Percentiles rank a stretch among this genome's conserved stretches.
These are phyloP conservation scores for Musa acuminata DNA, from an alignment of 176 grass and related monocot genomes.

Conservation along the genomic window DNA sequence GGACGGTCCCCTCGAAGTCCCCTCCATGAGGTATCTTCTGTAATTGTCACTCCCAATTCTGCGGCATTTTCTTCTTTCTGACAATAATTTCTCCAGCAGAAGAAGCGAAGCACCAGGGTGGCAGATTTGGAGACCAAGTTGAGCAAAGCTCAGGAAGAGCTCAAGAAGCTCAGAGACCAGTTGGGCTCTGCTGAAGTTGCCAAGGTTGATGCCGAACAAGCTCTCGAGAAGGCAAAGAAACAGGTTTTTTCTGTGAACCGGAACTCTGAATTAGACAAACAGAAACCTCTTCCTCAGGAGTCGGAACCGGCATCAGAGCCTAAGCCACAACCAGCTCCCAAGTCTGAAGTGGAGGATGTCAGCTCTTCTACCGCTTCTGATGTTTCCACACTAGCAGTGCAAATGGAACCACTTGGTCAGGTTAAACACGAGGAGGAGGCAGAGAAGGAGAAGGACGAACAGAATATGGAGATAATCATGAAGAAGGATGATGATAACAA, in stretches of 20 bases:
- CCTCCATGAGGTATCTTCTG: slow-evolving; percentile 43
- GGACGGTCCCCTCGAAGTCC: slow-evolving; percentile 40
- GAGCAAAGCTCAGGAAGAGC: slow-evolving; percentile 44
- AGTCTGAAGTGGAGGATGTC: slow-evolving; percentile 12
- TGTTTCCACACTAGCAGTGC: neutral
- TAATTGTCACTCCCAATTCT: neutral
- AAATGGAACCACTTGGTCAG: neutral
- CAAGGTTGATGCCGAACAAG: slow-evolving; percentile 55
- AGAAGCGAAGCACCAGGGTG: slow-evolving; percentile 29
- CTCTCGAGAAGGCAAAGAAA: slow-evolving; percentile 52
- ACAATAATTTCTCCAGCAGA: slow-evolving; percentile 37
- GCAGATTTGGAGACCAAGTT: slow-evolving; percentile 65
- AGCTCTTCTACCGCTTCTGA: slow-evolving; percentile 34
- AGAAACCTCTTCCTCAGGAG: neutral
- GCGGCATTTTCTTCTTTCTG: neutral
- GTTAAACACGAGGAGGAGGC: neutral
- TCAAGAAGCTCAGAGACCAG: slow-evolving; percentile 48
- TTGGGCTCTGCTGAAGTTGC: slow-evolving; percentile 43
- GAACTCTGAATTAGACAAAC: neutral
- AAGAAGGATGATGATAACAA: neutral
- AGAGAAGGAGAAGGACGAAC: neutral
- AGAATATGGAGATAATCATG: neutral
- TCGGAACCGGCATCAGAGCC: neutral
- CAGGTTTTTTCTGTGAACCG: slow-evolving; percentile 4
- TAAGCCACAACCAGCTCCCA: neutral